Conservation (phyloP, 2,329 filamentous ascomycete species). For the Ceratocystis papillata region DNA sequence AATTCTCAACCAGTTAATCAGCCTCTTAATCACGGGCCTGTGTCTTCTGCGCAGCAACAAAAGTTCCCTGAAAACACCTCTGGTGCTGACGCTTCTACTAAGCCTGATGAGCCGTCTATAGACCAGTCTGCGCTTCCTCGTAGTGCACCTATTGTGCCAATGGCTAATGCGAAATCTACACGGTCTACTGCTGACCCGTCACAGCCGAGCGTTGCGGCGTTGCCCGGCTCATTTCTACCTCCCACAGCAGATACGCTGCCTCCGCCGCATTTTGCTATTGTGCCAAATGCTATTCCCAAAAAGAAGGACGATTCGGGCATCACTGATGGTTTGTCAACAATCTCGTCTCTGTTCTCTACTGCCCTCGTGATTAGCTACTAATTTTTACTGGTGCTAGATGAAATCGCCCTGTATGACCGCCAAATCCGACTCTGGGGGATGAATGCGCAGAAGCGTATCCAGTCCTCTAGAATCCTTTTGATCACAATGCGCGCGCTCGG, state of each 20-base stretch:
- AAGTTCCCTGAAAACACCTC: not conserved
- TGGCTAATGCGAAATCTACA: not conserved
- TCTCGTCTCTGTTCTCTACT: not conserved
- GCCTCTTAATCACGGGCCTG: not conserved
- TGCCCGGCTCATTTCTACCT: not conserved
- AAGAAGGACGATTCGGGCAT: not conserved
- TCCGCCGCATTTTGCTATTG: not conserved
- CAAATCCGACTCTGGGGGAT: slow-evolving; percentile 97
- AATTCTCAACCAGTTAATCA: not conserved
- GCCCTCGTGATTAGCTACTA: not conserved
- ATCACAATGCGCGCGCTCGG: slow-evolving; percentile 79
- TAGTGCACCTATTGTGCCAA: slow-evolving; percentile 8
- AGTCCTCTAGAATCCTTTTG: slow-evolving; percentile 78
- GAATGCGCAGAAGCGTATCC: slow-evolving; percentile 85
- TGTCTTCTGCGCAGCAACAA: not conserved
- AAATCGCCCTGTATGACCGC: slow-evolving; percentile 93
- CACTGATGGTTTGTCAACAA: slow-evolving; percentile 13
- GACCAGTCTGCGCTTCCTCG: slow-evolving; percentile 1
- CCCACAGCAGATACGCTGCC: not conserved
- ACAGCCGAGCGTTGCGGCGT: not conserved
- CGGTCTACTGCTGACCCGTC: not conserved
- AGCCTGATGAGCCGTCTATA: not conserved
- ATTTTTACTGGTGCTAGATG: slow-evolving; percentile 47
- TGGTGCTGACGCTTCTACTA: not conserved
- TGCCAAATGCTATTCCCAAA: not conserved